Evolutionary conservation across 805 yeast species (phyloP).

Genomic region (Myxozyma neglecta): DNA sequence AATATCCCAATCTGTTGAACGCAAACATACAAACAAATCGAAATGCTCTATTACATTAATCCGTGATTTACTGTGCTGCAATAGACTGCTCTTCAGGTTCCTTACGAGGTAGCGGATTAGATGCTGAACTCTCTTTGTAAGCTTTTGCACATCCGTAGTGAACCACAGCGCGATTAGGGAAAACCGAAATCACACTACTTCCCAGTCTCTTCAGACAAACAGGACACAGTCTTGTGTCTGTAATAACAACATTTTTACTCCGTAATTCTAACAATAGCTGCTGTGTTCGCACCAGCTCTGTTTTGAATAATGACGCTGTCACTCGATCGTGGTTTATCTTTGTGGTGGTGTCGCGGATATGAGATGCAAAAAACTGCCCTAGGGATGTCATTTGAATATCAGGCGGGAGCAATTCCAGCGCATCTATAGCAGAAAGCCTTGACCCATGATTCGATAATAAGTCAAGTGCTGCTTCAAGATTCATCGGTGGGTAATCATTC

Average conservation of each 20-base stretch:
- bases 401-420: slow-evolving; percentile 55
- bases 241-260: slow-evolving; percentile 43
- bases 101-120: not conserved
- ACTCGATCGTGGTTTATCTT: slow-evolving; percentile 46
- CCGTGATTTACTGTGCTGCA: not conserved
- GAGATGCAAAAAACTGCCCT: slow-evolving; percentile 48
- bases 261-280: slow-evolving; percentile 46
- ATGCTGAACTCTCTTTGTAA: slow-evolving; percentile 10
- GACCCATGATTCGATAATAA: slow-evolving; percentile 50
- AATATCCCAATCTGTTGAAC: not conserved
- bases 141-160: slow-evolving; percentile 56
- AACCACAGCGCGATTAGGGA: slow-evolving; percentile 48
- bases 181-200: slow-evolving; percentile 53
- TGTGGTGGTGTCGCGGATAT: slow-evolving; percentile 47
- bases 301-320: slow-evolving; percentile 53
- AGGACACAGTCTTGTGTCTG: slow-evolving; percentile 53
- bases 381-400: slow-evolving; percentile 49
- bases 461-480: slow-evolving; percentile 44
- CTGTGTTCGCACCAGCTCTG: slow-evolving; percentile 51
- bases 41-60: not conserved
- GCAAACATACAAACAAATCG: not conserved
- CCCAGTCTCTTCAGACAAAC: slow-evolving; percentile 61
- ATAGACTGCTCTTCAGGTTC: not conserved
- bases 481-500: slow-evolving; percentile 30
- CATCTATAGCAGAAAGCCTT: slow-evolving; percentile 48